Evolutionary conservation across 768 basidiomycete genomes (phyloP), one percentile per base, ranked within the genome.

Genomic region (Pleurotus citrinopileatus): DNA sequence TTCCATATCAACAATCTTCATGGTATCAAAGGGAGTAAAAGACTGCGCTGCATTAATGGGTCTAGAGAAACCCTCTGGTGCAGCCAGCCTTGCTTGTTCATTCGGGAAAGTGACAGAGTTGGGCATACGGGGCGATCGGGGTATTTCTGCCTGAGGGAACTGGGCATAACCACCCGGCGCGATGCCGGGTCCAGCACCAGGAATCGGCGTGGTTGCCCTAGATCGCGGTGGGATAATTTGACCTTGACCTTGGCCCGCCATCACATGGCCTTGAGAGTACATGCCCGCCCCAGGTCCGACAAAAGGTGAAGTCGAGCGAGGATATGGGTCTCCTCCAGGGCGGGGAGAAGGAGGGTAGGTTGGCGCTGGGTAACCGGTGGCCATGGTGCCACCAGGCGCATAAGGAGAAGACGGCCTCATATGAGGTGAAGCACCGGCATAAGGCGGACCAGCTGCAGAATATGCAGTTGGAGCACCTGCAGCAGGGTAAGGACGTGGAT

Each of bases 1-100:
- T 29, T 91, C 86, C 87, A 93, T 86, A 36, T 89, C 83, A 61
- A 85, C 79, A 45, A 92, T 74, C 68, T 83, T 88, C 73, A 84
- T 83, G 3, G 77, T 70, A 12, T 82, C 81, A 63, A 93, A 93
- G 25, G 81, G 80, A 0, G 82, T 78, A 67, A 84, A 93, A 5
- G 86, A 70, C 56, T 82, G 80, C 17, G 81, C 78, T 27, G 78
- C 78, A 61, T 88, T 90, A 38, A 87, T 77, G 13, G 86, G 84
- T 42, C 90, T 85, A 10, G 78, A 79, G 71, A 91, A 91, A 45
- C 84, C 86, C 59, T 88, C 87, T 0, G 89, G 89, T 1, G 82
- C 75, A 42, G 77, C 68, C 15, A 85, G 70, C 19, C 22, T 51
- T 53, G 84, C 81, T 15, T 67, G 64, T 23, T 74, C 64, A n/a